These are phyloP conservation scores for Monosporascus sp. DNA, from an alignment of 2,329 filamentous ascomycete genomes.

Conservation along the genomic window DNA sequence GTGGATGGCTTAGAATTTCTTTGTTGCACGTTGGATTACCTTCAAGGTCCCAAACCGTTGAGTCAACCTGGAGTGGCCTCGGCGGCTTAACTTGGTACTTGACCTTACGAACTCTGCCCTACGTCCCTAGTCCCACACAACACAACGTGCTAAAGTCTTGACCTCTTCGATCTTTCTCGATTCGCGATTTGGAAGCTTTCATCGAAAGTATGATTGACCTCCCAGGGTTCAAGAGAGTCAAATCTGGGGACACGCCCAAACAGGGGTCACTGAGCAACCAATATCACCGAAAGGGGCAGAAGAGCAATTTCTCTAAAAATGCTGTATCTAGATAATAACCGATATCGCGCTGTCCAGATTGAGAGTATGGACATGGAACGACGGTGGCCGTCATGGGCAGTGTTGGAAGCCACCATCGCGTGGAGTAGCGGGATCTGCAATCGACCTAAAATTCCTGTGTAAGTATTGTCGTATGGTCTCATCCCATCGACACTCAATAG, in stretches of 20 bases:
- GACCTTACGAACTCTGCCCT: background rate
- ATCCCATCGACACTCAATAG: background rate
- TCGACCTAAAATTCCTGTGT: slow-evolving; percentile 1
- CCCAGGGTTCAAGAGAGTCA: too few relatives aligned
- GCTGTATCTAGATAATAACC: background rate
- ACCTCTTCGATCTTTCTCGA: background rate
- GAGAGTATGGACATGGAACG: background rate
- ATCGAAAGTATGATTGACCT: too few relatives aligned
- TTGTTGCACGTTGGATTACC: background rate
- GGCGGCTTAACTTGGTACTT: background rate
- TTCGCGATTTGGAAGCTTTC: background rate
- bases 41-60: background rate
- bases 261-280: too few relatives aligned
- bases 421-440: background rate
- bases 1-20: background rate
- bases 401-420: background rate
- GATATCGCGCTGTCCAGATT: background rate
- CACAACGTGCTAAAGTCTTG: background rate
- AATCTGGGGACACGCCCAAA: too few relatives aligned
- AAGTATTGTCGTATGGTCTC: background rate
- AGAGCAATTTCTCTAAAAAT: background rate
- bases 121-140: background rate
- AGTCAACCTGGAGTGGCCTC: background rate
- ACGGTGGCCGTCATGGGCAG: background rate
- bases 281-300: background rate